These are phyloP conservation scores for Hygrophila difformis DNA, from an alignment of 257 asterid genomes.

Conservation along the genomic window DNA sequence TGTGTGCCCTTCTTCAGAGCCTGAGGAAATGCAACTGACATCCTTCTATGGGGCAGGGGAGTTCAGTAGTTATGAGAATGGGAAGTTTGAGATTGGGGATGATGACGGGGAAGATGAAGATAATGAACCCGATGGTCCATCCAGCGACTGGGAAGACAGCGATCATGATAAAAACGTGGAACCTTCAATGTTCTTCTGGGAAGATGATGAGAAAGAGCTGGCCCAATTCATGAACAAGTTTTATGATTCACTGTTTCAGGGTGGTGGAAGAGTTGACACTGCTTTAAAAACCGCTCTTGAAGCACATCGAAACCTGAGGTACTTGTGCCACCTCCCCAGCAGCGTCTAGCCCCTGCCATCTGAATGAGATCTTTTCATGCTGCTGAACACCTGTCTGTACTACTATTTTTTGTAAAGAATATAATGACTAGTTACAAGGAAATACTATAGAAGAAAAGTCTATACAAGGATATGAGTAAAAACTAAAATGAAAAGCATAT, in stretches of 20 bases:
- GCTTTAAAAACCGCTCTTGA: slow-evolving; percentile 58
- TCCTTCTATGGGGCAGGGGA: slow-evolving; percentile 74
- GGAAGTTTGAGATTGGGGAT: slow-evolving; percentile 86
- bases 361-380: not conserved
- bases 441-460: not conserved
- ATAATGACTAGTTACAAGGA: slow-evolving; percentile 9
- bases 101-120: slow-evolving; percentile 84
- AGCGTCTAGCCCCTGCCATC: slow-evolving; percentile 16
- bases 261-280: slow-evolving; percentile 51
- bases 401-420: slow-evolving; percentile 11
- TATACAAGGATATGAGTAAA: not conserved
- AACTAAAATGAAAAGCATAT: slow-evolving; percentile 1
- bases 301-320: slow-evolving; percentile 59
- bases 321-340: slow-evolving; percentile 54
- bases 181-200: slow-evolving; percentile 46
- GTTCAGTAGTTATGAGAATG: slow-evolving; percentile 56
- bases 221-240: slow-evolving; percentile 63
- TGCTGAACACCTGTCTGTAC: slow-evolving; percentile 11
- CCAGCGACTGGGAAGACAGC: slow-evolving; percentile 92
- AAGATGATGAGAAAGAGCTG: slow-evolving; percentile 82
- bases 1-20: slow-evolving; percentile 80
- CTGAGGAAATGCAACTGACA: slow-evolving; percentile 68
- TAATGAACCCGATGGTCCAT: slow-evolving; percentile 56
- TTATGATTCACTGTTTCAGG: slow-evolving; percentile 68
- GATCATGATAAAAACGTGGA: slow-evolving; percentile 63